Evolutionary conservation across 768 basidiomycete species (phyloP).

Genomic region (Serpula lacrymans): DNA sequence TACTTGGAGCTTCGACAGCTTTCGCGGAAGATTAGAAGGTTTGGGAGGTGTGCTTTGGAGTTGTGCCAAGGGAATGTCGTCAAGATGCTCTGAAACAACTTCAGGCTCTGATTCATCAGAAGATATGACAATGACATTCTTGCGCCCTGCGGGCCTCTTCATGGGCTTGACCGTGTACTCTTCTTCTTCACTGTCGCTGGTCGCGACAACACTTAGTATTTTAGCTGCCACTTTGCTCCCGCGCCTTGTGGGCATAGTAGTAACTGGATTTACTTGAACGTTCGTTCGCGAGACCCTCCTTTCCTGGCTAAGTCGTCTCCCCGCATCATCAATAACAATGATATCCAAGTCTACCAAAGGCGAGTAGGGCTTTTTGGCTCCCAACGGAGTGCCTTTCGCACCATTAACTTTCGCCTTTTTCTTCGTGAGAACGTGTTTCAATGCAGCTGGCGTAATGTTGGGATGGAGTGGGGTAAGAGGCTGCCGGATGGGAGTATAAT

Average conservation of each 20-base stretch:
- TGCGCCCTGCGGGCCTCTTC: constrained; percentile 12
- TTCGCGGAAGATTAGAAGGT: constrained; percentile 5
- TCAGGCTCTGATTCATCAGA: constrained; percentile 50
- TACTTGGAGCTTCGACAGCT: constrained; percentile 21
- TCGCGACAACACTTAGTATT: constrained; percentile 10
- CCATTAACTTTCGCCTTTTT: constrained; percentile 18
- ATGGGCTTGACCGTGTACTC: constrained; percentile 13
- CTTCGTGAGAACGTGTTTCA: constrained; percentile 15
- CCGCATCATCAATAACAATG: constrained; percentile 58
- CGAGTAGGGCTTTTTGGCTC: constrained; percentile 37
- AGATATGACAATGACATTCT: constrained; percentile 30
- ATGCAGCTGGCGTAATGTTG: constrained; percentile 39
- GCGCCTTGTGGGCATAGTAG: constrained; percentile 6
- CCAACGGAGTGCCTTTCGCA: constrained; percentile 11
- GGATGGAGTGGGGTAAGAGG: constrained; percentile 38
- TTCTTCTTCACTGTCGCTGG: constrained; percentile 29
- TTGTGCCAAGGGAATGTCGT: too few species aligned
- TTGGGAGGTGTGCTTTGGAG: constrained; percentile 4
- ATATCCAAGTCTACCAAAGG: constrained; percentile 66
- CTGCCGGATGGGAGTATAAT: constrained; percentile 27
- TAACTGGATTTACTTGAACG: constrained; percentile 31
- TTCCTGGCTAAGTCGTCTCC: constrained; percentile 58
- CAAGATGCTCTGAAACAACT: constrained; percentile 10
- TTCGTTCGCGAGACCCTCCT: constrained; percentile 51
- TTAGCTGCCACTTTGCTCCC: constrained; percentile 6